Percentiles rank a stretch among this genome's conserved stretches.
These are phyloP conservation scores for Neurospora sp. DNA, from an alignment of 495 filamentous ascomycete genomes.

Conservation along the genomic window DNA sequence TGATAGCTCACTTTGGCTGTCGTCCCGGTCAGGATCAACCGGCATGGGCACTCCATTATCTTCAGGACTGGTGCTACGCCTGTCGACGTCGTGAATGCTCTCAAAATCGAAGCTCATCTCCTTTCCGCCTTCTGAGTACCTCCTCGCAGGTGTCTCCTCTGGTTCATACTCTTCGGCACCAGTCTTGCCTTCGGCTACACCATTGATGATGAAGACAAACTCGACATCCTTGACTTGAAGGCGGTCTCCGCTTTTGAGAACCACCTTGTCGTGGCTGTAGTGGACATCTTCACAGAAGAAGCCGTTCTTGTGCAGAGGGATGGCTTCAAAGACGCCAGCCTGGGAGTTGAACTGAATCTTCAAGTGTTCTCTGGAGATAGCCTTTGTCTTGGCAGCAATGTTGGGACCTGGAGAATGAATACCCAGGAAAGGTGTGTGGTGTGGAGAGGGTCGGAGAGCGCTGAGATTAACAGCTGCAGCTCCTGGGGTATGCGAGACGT, in stretches of 20 bases:
- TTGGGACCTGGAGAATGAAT: conserved; percentile 62
- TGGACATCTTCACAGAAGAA: conserved; percentile 72
- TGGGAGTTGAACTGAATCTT: conserved; percentile 73
- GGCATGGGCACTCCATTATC: conserved; percentile 12
- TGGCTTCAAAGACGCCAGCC: conserved; percentile 63
- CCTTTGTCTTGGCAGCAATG: conserved; percentile 52
- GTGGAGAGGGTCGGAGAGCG: conserved; percentile 43
- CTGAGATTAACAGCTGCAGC: conserved; percentile 41
- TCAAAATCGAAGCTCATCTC: conserved; percentile 59
- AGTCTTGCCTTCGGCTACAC: conserved; percentile 57
- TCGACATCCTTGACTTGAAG: conserved; percentile 74
- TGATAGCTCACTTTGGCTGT: conserved; percentile 22
- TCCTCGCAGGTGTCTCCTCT: conserved; percentile 19
- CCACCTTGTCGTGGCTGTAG: conserved; percentile 50
- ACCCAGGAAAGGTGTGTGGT: conserved; percentile 64
- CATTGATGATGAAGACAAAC: conserved; percentile 64
- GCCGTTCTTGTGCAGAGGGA: conserved; percentile 76
- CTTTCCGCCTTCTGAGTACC: conserved; percentile 43
- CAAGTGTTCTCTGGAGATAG: conserved; percentile 79
- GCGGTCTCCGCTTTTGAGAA: conserved; percentile 58
- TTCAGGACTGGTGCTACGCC: conserved; percentile 43
- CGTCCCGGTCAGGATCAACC: conserved; percentile 1
- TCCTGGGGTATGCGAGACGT: conserved; percentile 39
- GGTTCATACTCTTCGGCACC: conserved; percentile 47
- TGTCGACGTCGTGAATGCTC: conserved; percentile 42